Conservation (phyloP, 805 yeast species). For the Schwanniomyces occidentalis region DNA sequence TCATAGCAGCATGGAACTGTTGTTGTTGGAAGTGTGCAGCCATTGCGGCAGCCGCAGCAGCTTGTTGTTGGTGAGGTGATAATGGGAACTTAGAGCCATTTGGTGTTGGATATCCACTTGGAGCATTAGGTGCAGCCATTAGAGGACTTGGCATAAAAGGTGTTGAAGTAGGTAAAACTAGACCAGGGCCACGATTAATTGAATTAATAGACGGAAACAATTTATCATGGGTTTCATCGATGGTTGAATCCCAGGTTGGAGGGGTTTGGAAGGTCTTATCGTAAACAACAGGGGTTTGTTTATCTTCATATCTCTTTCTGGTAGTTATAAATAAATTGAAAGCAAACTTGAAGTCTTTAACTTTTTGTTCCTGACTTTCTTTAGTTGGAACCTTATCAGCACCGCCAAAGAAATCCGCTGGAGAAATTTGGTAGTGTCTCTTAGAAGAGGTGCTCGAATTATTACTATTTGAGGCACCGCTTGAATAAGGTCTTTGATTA, state of each 20-base stretch:
- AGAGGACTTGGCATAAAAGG: constrained; percentile 36
- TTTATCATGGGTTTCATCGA: constrained; percentile 55
- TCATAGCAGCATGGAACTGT: constrained; percentile 38
- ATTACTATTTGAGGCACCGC: constrained; percentile 13
- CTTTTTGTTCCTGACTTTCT: constrained; percentile 34
- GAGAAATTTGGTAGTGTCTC: constrained; percentile 38
- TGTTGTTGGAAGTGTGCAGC: constrained; percentile 39
- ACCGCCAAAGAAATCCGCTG: constrained; percentile 46
- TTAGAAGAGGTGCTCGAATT: constrained; percentile 16
- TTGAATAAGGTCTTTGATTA: constrained; percentile 32
- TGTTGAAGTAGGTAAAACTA: constrained; percentile 16
- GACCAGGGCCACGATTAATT: constrained; percentile 13
- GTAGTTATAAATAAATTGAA: constrained; percentile 57
- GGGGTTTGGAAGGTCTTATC: constrained; percentile 71
- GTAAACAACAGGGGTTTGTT: constrained; percentile 29
- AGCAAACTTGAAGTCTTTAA: constrained; percentile 37
- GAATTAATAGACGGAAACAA: constrained; percentile 47
- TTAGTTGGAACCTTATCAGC: constrained; percentile 37
- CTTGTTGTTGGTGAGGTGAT: constrained; percentile 33
- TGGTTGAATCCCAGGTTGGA: constrained; percentile 72
- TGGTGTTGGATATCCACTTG: constrained; percentile 17
- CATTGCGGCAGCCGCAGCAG: constrained; percentile 26
- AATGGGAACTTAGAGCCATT: constrained; percentile 22
- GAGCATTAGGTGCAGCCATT: constrained; percentile 21
- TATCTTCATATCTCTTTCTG: constrained; percentile 28